These are phyloP conservation scores for Lactarius indigo DNA, from an alignment of 768 basidiomycete species.

Conservation along the genomic window DNA sequence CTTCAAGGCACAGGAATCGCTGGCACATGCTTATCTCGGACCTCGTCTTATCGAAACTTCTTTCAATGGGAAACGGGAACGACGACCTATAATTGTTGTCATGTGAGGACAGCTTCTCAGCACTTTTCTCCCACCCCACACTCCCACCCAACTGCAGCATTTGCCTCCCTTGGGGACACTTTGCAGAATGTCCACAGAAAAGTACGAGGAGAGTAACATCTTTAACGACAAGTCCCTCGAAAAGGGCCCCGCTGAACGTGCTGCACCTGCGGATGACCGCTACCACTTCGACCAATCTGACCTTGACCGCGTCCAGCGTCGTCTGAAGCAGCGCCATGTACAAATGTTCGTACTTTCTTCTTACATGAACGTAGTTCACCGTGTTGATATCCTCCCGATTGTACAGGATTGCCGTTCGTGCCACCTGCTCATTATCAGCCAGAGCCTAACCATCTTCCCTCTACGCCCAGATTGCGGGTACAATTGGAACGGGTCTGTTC, in stretches of 20 bases:
- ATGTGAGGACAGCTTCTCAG: background rate
- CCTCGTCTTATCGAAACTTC: background rate
- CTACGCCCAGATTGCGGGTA: slow-evolving; percentile 59
- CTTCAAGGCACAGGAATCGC: background rate
- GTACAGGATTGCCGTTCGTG: slow-evolving; percentile 58
- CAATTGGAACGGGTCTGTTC: slow-evolving; percentile 72
- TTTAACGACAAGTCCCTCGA: slow-evolving; percentile 22
- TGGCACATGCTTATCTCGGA: background rate
- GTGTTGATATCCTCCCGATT: background rate
- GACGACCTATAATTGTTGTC: background rate
- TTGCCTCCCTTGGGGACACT: background rate
- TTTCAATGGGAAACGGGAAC: background rate
- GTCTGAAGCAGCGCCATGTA: slow-evolving; percentile 72
- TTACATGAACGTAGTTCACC: background rate
- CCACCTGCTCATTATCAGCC: background rate
- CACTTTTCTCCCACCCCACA: background rate
- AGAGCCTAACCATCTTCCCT: background rate
- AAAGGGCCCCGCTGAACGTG: slow-evolving; percentile 31
- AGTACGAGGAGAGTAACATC: background rate
- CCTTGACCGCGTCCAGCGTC: slow-evolving; percentile 67
- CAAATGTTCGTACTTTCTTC: slow-evolving; percentile 55
- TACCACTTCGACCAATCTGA: slow-evolving; percentile 57
- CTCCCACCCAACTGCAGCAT: background rate
- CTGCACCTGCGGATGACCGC: slow-evolving; percentile 28
- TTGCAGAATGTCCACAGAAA: slow-evolving; percentile 8